Percentiles rank a stretch among this genome's conserved stretches.
These are phyloP conservation scores for Pyrenophora graminea DNA, from an alignment of 2,329 filamentous ascomycete genomes.

Conservation along the genomic window DNA sequence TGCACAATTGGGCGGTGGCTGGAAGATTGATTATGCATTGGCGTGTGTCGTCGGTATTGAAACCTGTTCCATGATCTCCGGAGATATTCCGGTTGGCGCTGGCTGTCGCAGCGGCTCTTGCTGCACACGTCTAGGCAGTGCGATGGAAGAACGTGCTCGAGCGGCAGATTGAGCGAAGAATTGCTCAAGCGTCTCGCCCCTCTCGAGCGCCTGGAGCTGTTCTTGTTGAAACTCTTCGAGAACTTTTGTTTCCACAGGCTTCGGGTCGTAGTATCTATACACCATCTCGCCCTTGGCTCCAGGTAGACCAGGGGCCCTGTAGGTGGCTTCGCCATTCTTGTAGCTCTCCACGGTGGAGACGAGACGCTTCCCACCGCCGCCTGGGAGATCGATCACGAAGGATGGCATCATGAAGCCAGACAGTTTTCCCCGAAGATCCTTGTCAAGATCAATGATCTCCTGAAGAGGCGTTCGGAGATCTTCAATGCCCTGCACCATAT, in stretches of 20 bases:
- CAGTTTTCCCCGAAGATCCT: conserved; percentile 62
- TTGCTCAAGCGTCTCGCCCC: conserved; percentile 15
- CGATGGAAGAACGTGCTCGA: background rate
- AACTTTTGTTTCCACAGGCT: conserved; percentile 11
- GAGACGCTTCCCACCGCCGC: conserved; percentile 66
- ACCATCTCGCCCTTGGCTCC: conserved; percentile 44
- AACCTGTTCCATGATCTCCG: background rate
- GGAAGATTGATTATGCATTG: background rate
- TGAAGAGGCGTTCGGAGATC: conserved; percentile 65
- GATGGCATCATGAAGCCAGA: conserved; percentile 66
- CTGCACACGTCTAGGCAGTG: background rate
- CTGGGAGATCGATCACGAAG: conserved; percentile 67
- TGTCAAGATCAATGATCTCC: conserved; percentile 63
- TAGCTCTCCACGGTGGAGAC: conserved; percentile 60
- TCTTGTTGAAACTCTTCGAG: conserved; percentile 13
- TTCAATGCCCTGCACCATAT: conserved; percentile 65
- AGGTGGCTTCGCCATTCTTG: conserved; percentile 61
- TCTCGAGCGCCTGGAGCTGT: conserved; percentile 14
- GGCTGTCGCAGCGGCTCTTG: background rate
- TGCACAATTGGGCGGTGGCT: background rate
- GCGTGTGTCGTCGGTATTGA: background rate
- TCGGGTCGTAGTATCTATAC: conserved; percentile 64
- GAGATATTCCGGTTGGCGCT: background rate
- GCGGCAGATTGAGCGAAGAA: conserved; percentile 8
- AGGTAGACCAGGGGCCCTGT: conserved; percentile 60